Conservation (phyloP, 345 rosid species). For the Gossypium arboreum region DNA sequence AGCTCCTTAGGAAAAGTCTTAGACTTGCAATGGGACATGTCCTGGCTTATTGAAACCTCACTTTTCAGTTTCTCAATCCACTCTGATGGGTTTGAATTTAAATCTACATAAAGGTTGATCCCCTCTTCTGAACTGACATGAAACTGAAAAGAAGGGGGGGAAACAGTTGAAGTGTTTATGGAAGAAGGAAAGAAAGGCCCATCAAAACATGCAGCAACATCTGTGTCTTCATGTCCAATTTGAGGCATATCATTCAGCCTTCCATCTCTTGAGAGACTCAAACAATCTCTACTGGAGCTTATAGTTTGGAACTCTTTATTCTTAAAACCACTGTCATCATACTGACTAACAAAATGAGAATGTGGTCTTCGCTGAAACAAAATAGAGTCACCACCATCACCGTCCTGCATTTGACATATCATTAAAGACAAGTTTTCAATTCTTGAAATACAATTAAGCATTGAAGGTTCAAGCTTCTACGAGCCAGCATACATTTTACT, state of each 20-base stretch:
- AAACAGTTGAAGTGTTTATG: slow-evolving; percentile 19
- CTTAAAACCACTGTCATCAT: slow-evolving; percentile 22
- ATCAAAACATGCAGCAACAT: slow-evolving; percentile 28
- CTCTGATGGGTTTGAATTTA: slow-evolving; percentile 58
- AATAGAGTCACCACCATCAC: slow-evolving; percentile 26
- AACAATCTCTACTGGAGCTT: slow-evolving; percentile 18
- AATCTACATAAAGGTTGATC: slow-evolving; percentile 71
- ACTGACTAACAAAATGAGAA: slow-evolving; percentile 29
- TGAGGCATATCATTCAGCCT: slow-evolving; percentile 23
- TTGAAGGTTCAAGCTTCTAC: neutral
- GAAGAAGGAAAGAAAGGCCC: slow-evolving; percentile 24
- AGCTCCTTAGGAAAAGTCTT: slow-evolving; percentile 37
- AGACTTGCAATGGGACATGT: slow-evolving; percentile 32
- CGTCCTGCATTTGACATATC: slow-evolving; percentile 33
- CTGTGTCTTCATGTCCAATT: slow-evolving; percentile 26
- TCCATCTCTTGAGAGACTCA: slow-evolving; percentile 17
- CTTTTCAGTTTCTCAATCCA: slow-evolving; percentile 59
- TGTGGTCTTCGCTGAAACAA: slow-evolving; percentile 21
- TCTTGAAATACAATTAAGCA: neutral
- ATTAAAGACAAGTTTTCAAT: neutral
- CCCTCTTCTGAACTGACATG: slow-evolving; percentile 67
- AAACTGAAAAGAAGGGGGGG: slow-evolving; percentile 65
- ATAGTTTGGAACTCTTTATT: slow-evolving; percentile 24
- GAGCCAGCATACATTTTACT: neutral
- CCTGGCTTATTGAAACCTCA: slow-evolving; percentile 48